Conservation (phyloP, 78 protist species). For the Dictyostelium firmibasis region DNA sequence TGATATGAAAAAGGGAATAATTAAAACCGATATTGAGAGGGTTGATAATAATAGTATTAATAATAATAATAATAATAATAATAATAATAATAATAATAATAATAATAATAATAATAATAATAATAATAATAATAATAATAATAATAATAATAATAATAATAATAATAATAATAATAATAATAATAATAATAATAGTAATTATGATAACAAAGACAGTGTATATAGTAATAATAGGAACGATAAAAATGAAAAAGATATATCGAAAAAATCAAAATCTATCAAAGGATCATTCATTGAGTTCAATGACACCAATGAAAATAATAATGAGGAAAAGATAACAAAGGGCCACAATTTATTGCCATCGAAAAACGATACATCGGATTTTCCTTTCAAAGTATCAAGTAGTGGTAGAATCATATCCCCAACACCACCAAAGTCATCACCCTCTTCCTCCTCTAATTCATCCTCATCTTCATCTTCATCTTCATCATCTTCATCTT, state of each 20-base stretch:
- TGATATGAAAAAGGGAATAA: neutral
- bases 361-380: neutral
- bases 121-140: neutral
- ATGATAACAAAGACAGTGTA: too few species aligned
- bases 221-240: too few species aligned
- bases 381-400: neutral
- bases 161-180: neutral
- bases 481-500: neutral
- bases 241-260: too few species aligned
- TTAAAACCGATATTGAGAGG: neutral
- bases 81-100: too few species aligned
- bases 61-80: too few species aligned
- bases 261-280: too few species aligned
- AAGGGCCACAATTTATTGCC: neutral
- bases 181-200: too few species aligned
- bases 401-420: neutral
- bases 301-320: too few species aligned
- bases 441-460: neutral
- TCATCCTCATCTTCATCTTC: too few species aligned
- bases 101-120: neutral
- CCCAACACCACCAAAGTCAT: neutral
- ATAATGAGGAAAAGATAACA: neutral
- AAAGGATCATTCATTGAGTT: too few species aligned
- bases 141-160: neutral
- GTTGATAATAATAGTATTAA: too few species aligned